Evolutionary conservation across 768 basidiomycete species (phyloP).

Genomic region (Tulasnella sp.): DNA sequence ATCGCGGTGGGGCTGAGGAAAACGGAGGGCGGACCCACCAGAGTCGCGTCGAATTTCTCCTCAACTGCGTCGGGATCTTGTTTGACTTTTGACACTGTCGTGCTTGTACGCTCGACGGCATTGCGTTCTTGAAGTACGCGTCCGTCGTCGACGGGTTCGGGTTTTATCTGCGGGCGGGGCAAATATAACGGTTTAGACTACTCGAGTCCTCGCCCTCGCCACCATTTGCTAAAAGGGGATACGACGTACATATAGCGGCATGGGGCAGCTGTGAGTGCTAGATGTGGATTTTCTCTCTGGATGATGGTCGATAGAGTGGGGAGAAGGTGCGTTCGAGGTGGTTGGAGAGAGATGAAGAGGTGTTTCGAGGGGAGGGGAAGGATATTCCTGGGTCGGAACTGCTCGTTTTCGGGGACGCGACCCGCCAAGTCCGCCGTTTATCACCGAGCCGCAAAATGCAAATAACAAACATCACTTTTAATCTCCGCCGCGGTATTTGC

Average conservation of each 20-base stretch:
- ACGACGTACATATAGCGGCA: background rate
- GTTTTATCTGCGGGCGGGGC: constrained; percentile 35
- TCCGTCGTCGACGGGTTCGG: constrained; percentile 38
- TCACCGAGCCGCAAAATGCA: background rate
- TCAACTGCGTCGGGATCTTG: background rate
- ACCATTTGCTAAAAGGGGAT: constrained; percentile 9
- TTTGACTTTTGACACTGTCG: background rate
- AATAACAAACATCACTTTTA: background rate
- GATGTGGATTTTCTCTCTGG: background rate
- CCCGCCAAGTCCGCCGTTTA: background rate
- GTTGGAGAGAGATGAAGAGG: background rate
- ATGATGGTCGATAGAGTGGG: background rate
- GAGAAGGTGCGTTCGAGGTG: background rate
- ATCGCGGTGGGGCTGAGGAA: background rate
- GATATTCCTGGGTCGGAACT: background rate
- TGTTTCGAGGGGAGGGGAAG: background rate
- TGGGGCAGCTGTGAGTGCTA: background rate
- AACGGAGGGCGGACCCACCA: background rate
- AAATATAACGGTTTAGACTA: background rate
- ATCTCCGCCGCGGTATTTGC: background rate
- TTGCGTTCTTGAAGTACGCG: constrained; percentile 21
- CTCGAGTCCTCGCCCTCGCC: background rate
- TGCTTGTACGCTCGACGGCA: background rate
- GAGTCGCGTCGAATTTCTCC: background rate
- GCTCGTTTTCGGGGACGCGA: background rate